Base-by-base conservation (phyloP, 1,139 yeast species). In the Petasospora rhodanensis region DNA sequence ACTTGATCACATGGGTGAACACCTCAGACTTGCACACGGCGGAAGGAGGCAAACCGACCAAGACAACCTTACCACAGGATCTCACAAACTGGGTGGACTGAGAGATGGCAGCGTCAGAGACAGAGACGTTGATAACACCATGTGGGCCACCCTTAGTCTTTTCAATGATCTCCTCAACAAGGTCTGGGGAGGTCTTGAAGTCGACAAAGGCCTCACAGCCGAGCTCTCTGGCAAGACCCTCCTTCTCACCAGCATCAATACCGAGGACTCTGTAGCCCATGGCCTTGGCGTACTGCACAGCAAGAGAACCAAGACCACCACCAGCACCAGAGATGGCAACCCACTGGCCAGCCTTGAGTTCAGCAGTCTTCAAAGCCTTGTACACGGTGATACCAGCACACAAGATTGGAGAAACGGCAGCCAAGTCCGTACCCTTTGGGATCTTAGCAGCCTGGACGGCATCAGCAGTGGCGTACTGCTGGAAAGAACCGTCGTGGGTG, bases 321-420 rank as follows among this genome's bases (percentile, higher is more conserved):
- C 66, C 79, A 37, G 79, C 79, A 59, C 81, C 81, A 36, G 79
- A 72, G 46, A 74, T 57, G 35, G 76, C 74, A 38, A 74, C 77
- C 78, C 77, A 73, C 54, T 74, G 67, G 43, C 81, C 81, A 31
- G 79, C 67, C 29, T 43, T 40, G 43, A 71, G 58, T 43, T 64
- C 56, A 32, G 80, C 79, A 32, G 79, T 71, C 63, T 75, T 74
- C 55, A 75, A 63, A 9, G 81, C 81, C 62, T 74, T 74, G 69
- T 74, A 75, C 31, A 73, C 80, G 31, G 80, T 75, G 56, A 75
- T 68, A 60, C 81, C 81, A 26, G 81, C 81, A 67, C 81, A 75
- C 52, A 75, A 65, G 47, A 75, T 70, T 46, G 81, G 81, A 27
- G 80, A 68, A 40, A 69, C 70, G 41, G 64, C 54, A 28, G 79